These are phyloP conservation scores for Boletus sensibilis DNA, from an alignment of 768 basidiomycete genomes.

Conservation along the genomic window DNA sequence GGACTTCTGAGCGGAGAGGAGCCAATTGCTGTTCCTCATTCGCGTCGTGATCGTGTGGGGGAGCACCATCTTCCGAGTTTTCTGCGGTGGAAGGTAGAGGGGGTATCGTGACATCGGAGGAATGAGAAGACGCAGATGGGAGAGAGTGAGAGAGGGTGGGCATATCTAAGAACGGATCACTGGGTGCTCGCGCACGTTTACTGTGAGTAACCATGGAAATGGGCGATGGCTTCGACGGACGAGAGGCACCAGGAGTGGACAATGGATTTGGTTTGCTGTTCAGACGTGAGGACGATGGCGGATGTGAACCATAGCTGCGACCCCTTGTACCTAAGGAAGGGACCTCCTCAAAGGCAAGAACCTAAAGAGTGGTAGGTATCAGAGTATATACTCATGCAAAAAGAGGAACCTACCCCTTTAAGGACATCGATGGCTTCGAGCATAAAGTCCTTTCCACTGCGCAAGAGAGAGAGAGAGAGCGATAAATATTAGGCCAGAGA, in stretches of 20 bases:
- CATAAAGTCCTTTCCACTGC: slow-evolving; percentile 93
- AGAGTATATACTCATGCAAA: slow-evolving; percentile 11
- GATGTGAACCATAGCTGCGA: slow-evolving; percentile 35
- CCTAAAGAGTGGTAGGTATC: slow-evolving; percentile 32
- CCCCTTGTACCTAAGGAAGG: slow-evolving; percentile 34
- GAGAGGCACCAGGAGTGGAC: slow-evolving; percentile 28
- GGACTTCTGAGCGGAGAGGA: slow-evolving; percentile 34
- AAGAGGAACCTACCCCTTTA: slow-evolving; percentile 68
- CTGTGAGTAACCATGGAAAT: slow-evolving; percentile 46
- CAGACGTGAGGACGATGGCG: slow-evolving; percentile 44
- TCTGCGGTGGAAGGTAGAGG: slow-evolving; percentile 34
- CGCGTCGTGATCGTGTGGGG: slow-evolving; percentile 32
- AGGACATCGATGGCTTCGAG: slow-evolving; percentile 84
- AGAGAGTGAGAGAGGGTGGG: slow-evolving; percentile 56
- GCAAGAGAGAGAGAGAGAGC: slow-evolving; percentile 26
- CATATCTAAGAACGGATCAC: slow-evolving; percentile 79
- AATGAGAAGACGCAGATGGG: slow-evolving; percentile 53
- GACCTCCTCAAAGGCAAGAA: slow-evolving; percentile 76
- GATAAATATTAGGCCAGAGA: slow-evolving; percentile 14
- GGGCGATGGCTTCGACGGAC: slow-evolving; percentile 38
- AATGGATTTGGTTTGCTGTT: slow-evolving; percentile 59
- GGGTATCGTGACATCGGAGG: slow-evolving; percentile 35
- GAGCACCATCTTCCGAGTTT: slow-evolving; percentile 41
- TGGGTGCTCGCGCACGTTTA: slow-evolving; percentile 71
- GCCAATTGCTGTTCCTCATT: slow-evolving; percentile 37